A percentile compares a stretch with the other conserved stretches of the same genome.
Conservation (phyloP, 164 flowering plant species). For the Aristolochia contorta region DNA sequence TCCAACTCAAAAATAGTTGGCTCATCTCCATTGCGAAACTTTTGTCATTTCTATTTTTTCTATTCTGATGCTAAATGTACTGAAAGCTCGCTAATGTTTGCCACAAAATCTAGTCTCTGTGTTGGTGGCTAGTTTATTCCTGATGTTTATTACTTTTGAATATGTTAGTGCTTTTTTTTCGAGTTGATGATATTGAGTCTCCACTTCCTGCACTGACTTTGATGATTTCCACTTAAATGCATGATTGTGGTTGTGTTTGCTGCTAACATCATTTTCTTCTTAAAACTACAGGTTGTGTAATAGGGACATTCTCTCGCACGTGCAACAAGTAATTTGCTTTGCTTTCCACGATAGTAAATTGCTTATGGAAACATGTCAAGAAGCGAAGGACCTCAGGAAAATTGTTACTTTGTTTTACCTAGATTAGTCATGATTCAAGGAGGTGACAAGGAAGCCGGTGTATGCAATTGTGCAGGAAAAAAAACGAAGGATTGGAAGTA, state of each 20-base stretch:
- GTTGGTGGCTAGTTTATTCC: too few species aligned
- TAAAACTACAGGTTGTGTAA: constrained; percentile 71
- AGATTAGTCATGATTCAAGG: constrained; percentile 28
- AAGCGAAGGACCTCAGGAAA: constrained; percentile 85
- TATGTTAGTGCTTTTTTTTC: too few species aligned
- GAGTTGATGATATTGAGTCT: too few species aligned
- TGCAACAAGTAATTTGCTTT: constrained; percentile 97
- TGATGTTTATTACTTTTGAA: too few species aligned
- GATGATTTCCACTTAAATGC: too few species aligned
- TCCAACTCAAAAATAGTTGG: not conserved
- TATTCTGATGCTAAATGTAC: too few species aligned
- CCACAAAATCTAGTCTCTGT: too few species aligned
- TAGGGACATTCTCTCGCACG: constrained; percentile 91
- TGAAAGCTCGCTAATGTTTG: too few species aligned
- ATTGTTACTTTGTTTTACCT: constrained; percentile 92
- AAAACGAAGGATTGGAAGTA: not conserved
- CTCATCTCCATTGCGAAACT: not conserved
- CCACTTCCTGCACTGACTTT: too few species aligned
- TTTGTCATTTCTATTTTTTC: too few species aligned
- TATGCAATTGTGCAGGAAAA: not conserved
- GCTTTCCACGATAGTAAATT: constrained; percentile 91
- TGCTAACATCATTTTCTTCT: not conserved
- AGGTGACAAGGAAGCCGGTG: not conserved
- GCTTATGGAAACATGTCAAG: constrained; percentile 98
- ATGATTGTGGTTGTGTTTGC: too few species aligned